phyloP scores from a whole-genome alignment of 1,284 basidiomycete genomes.

The Ganoderma multipileum region DNA sequence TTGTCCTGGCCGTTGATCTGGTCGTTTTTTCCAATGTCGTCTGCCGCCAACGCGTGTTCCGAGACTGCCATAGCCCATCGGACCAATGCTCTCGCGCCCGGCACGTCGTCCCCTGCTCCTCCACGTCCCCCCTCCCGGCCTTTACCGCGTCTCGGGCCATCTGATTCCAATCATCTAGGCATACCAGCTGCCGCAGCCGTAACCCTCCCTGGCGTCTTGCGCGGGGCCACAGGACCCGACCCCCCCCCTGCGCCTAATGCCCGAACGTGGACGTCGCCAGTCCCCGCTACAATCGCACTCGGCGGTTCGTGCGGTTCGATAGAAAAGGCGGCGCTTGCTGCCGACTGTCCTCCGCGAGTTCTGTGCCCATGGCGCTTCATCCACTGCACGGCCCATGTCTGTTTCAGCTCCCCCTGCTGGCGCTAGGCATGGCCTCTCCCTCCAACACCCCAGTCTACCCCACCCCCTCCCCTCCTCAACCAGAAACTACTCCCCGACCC shows the following conservation, averaged over 20 bases:
- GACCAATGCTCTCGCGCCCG: conserved; percentile 20
- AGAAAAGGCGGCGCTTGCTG: conserved; percentile 28
- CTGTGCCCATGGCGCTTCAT: conserved; percentile 27
- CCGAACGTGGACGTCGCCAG: neutral
- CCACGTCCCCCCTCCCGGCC: conserved; percentile 21
- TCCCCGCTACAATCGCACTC: conserved; percentile 7
- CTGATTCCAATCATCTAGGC: conserved; percentile 23
- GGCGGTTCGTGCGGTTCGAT: conserved; percentile 21
- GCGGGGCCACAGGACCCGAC: conserved; percentile 16
- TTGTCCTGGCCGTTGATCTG: conserved; percentile 26
- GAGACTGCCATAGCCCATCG: conserved; percentile 21
- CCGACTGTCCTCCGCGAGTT: conserved; percentile 3
- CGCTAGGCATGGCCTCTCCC: conserved; percentile 28
- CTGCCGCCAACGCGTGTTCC: conserved; percentile 21
- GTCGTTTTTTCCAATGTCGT: conserved; percentile 14
- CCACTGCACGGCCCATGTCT: conserved; percentile 23
- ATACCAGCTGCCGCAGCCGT: conserved; percentile 22
- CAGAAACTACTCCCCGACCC: neutral
- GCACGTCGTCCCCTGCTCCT: conserved; percentile 22
- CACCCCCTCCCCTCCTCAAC: conserved; percentile 11
- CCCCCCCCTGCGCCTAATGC: conserved; percentile 12
- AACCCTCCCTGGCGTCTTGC: conserved; percentile 23
- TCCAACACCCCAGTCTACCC: conserved; percentile 21
- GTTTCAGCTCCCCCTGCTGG: conserved; percentile 24
- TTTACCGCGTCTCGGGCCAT: conserved; percentile 23